A percentile compares a stretch with the other conserved stretches of the same genome.
These are phyloP conservation scores for Leccinum griseonigrum DNA, from an alignment of 1,284 basidiomycete species.

Conservation along the genomic window DNA sequence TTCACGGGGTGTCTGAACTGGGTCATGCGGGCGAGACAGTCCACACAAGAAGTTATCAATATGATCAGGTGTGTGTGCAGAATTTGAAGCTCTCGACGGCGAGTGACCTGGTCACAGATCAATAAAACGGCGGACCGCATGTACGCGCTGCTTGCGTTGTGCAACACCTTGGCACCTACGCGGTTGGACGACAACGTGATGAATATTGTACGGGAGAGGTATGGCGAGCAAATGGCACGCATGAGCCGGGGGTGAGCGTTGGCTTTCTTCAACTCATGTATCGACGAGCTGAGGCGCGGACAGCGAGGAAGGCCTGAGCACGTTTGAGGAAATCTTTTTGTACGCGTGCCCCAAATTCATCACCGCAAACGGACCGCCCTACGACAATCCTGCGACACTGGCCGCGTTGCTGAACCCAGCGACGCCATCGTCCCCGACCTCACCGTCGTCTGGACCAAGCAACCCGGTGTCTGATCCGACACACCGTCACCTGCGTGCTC, in stretches of 20 bases:
- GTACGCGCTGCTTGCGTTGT: constrained; percentile 95
- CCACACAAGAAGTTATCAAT: constrained; percentile 94
- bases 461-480: constrained; percentile 61
- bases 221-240: constrained; percentile 85
- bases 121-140: constrained; percentile 97
- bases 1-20: constrained; percentile 94
- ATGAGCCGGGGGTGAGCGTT: constrained; percentile 74
- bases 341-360: constrained; percentile 98
- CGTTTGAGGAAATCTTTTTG: constrained; percentile 93
- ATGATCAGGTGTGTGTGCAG: constrained; percentile 72
- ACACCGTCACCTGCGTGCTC: constrained; percentile 69
- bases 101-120: constrained; percentile 54
- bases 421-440: constrained; percentile 29
- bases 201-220: constrained; percentile 90
- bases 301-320: constrained; percentile 73
- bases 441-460: constrained; percentile 18
- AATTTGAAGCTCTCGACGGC: background rate
- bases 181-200: constrained; percentile 94
- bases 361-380: constrained; percentile 89
- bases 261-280: background rate
- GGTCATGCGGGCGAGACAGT: constrained; percentile 89
- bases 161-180: constrained; percentile 88
- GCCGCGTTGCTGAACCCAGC: constrained; percentile 48
- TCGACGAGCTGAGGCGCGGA: constrained; percentile 1
- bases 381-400: constrained; percentile 77